phyloP scores from a whole-genome alignment of 108 stramenopile species.

The Skeletonema menzelii region DNA sequence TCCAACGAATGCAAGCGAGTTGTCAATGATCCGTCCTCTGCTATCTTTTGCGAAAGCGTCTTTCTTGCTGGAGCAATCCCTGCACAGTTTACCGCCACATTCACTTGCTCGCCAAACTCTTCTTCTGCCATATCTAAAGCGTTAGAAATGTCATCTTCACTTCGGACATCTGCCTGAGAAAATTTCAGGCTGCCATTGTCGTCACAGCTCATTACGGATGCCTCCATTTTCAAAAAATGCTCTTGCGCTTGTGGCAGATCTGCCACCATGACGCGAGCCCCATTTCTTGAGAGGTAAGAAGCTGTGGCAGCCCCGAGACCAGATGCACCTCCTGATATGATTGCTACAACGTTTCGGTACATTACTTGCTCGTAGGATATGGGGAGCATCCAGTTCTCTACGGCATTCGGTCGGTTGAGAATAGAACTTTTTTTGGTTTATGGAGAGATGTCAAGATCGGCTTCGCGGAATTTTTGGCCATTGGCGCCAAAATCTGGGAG shows the following conservation, averaged over 20 bases:
- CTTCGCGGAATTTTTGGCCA: too few relatives aligned
- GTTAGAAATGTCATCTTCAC: constrained; percentile 46
- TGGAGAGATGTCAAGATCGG: too few relatives aligned
- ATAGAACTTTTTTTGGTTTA: too few relatives aligned
- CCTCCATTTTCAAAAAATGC: constrained; percentile 43
- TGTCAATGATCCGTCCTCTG: constrained; percentile 50
- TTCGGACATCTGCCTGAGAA: constrained; percentile 69
- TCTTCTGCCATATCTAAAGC: constrained; percentile 68
- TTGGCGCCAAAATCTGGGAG: too few relatives aligned
- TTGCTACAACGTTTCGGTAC: constrained; percentile 34
- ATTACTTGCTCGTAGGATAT: too few relatives aligned
- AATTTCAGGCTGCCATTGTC: constrained; percentile 43
- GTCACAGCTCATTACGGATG: not conserved
- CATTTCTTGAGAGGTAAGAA: constrained; percentile 60
- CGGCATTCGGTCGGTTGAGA: too few relatives aligned
- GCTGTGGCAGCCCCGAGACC: constrained; percentile 94
- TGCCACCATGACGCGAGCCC: constrained; percentile 81
- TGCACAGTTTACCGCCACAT: constrained; percentile 92
- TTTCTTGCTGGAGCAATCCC: constrained; percentile 86
- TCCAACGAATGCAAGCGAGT: constrained; percentile 52
- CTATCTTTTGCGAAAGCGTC: constrained; percentile 63
- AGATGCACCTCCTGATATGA: constrained; percentile 90
- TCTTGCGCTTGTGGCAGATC: constrained; percentile 67
- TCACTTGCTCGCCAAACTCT: constrained; percentile 73
- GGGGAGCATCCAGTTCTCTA: too few relatives aligned